Conservation (phyloP, 148 eudicot genomes). For the Agrostemma githago region DNA sequence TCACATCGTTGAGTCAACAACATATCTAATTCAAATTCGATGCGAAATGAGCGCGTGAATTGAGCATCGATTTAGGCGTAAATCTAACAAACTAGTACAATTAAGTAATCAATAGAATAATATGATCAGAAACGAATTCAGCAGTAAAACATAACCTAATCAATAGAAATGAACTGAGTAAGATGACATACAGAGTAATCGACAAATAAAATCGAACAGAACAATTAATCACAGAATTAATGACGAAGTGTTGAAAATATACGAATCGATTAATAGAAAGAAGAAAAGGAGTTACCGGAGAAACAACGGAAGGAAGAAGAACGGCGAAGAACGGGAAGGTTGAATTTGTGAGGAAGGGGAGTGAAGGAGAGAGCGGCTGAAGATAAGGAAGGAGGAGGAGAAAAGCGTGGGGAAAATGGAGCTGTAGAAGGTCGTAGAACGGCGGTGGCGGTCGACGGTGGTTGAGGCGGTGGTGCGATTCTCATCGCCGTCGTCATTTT, state of each 20-base stretch:
- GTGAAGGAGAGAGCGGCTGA: constrained; percentile 2
- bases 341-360: neutral
- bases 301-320: constrained; percentile 27
- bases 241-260: neutral
- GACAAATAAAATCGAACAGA: neutral
- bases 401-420: constrained; percentile 6
- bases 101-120: neutral
- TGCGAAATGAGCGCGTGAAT: neutral
- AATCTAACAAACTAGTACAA: neutral
- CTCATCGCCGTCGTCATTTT: constrained; percentile 21
- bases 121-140: neutral
- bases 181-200: neutral
- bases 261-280: neutral
- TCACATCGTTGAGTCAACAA: neutral
- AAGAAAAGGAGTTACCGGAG: constrained; percentile 16
- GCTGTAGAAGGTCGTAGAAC: constrained; percentile 10
- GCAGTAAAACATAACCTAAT: neutral
- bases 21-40: too few species aligned
- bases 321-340: neutral
- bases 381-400: neutral
- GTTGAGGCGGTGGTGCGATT: neutral
- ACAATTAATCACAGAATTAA: neutral
- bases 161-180: neutral
- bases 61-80: neutral
- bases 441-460: neutral